Evolutionary conservation across 352 stramenopile species (phyloP).

Genomic region (Globisporangium perplexum): DNA sequence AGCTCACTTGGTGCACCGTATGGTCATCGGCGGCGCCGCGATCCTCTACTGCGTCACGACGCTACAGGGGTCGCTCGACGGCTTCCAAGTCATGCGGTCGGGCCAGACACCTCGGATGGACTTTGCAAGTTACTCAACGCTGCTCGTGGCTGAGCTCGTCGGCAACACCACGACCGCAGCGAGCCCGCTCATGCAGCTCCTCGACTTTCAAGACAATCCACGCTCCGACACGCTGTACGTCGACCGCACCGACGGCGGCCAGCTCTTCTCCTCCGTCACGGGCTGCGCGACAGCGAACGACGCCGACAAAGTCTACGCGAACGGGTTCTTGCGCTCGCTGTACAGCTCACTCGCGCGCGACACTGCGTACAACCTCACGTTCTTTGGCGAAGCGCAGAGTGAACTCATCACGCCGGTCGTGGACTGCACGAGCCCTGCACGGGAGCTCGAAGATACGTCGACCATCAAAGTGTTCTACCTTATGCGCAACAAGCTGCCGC

Average conservation of each 20-base stretch:
- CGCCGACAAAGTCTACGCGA: conserved; percentile 4
- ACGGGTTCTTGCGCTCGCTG: conserved; percentile 12
- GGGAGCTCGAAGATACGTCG: background rate
- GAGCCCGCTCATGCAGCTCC: conserved; percentile 21
- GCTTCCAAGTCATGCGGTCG: conserved; percentile 1
- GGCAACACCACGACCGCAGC: conserved; percentile 17
- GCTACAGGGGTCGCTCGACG: background rate
- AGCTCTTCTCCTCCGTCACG: background rate
- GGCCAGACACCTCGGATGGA: background rate
- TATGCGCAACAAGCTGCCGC: conserved; percentile 2
- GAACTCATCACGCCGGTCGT: conserved; percentile 32
- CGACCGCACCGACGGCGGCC: background rate
- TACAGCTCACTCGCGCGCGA: conserved; percentile 9
- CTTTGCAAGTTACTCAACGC: background rate
- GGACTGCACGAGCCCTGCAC: conserved; percentile 6
- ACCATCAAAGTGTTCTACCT: conserved; percentile 4
- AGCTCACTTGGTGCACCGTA: conserved; percentile 1
- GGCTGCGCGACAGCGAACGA: background rate
- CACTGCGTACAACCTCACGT: conserved; percentile 13
- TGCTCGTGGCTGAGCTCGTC: conserved; percentile 9
- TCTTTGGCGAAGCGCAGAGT: conserved; percentile 11
- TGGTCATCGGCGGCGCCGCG: background rate
- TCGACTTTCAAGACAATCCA: conserved; percentile 12
- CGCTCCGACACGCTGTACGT: conserved; percentile 2
- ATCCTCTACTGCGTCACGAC: conserved; percentile 1